Conservation (phyloP, 176 grass and related monocot genomes). For the Alloteropsis semialata region DNA sequence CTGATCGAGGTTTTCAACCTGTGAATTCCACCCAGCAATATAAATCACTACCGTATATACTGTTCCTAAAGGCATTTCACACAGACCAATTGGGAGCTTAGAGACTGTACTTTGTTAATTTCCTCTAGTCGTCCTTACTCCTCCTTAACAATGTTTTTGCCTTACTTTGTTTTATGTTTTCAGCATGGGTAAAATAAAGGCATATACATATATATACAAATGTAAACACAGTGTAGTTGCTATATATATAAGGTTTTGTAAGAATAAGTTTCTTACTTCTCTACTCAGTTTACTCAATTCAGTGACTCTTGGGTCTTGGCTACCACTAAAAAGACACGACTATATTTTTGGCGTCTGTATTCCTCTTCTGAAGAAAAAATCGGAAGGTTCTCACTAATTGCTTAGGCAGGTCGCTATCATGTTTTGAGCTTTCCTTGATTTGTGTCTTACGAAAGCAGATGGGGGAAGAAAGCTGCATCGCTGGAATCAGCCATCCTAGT, state of each 20-base stretch:
- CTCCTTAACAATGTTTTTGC: conserved; percentile 16
- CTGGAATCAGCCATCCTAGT: conserved; percentile 21
- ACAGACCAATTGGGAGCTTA: conserved; percentile 36
- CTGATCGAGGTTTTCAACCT: conserved; percentile 21
- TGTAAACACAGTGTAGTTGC: conserved; percentile 24
- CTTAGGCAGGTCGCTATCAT: conserved; percentile 21
- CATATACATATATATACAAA: conserved; percentile 29
- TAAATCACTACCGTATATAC: conserved; percentile 7
- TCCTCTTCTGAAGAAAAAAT: conserved; percentile 8
- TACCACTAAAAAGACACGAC: background rate
- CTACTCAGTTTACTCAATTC: background rate
- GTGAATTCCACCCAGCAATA: background rate
- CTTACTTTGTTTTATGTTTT: background rate
- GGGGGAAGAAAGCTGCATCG: background rate
- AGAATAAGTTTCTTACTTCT: conserved; percentile 23
- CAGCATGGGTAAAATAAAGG: conserved; percentile 34
- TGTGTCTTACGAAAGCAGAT: conserved; percentile 40
- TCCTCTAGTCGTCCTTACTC: conserved; percentile 33
- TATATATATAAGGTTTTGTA: conserved; percentile 9
- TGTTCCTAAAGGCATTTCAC: conserved; percentile 21
- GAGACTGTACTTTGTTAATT: conserved; percentile 41
- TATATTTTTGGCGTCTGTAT: background rate
- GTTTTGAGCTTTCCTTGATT: conserved; percentile 33
- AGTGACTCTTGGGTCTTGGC: background rate
- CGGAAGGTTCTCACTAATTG: conserved; percentile 35